phyloP scores from a whole-genome alignment of 2,329 filamentous ascomycete genomes.

The Colletotrichum horii region DNA sequence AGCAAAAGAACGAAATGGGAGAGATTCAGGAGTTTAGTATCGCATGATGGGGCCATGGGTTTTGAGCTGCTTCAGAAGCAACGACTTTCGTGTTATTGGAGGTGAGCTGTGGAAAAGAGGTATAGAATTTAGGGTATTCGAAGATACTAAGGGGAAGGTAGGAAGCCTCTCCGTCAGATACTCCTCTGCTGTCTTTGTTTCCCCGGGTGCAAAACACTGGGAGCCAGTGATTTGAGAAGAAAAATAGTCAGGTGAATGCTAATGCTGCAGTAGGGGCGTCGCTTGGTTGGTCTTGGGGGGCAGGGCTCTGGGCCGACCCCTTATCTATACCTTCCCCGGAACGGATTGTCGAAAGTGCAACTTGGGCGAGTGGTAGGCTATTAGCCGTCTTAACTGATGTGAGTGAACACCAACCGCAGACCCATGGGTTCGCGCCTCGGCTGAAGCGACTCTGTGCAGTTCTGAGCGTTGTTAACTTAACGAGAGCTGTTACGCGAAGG shows the following conservation, averaged over 20 bases:
- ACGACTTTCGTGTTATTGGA: neutral
- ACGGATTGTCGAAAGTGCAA: neutral
- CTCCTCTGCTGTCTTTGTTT: neutral
- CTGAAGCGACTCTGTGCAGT: neutral
- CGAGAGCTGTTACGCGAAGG: neutral
- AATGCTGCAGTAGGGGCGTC: neutral
- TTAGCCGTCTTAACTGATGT: neutral
- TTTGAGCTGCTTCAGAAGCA: neutral
- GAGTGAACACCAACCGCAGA: neutral
- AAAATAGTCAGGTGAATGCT: neutral
- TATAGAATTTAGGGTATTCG: conserved; percentile 3
- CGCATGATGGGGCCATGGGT: conserved; percentile 49
- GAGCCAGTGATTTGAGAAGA: neutral
- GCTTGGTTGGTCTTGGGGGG: neutral
- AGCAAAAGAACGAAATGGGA: conserved; percentile 79
- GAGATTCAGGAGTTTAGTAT: conserved; percentile 83
- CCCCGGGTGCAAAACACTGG: neutral
- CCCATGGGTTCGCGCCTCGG: neutral
- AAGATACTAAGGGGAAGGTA: neutral
- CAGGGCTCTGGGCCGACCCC: neutral
- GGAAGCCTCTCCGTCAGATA: neutral
- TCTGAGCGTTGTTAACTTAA: neutral
- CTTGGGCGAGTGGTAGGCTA: neutral
- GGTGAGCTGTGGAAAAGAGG: neutral
- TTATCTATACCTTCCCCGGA: neutral